A percentile compares a stretch with the other conserved stretches of the same genome.
Conservation (phyloP, 2,329 filamentous ascomycete species). For the Tolypocladium capitatum region DNA sequence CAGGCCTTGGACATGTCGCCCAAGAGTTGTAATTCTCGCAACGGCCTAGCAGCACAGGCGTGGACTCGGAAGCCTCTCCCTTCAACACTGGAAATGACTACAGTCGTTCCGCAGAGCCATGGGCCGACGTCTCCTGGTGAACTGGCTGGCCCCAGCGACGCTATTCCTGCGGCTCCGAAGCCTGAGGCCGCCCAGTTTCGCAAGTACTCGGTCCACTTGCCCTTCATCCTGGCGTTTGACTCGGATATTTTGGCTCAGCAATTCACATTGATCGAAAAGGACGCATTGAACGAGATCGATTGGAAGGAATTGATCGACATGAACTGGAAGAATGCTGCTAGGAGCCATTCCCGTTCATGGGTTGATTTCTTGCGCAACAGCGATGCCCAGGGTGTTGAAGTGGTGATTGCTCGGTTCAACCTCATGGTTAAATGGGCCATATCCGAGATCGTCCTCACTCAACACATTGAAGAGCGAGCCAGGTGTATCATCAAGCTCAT, state of each 20-base stretch:
- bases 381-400: conserved; percentile 63
- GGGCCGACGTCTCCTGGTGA: conserved; percentile 5
- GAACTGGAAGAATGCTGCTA: conserved; percentile 60
- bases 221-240: conserved; percentile 71
- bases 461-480: conserved; percentile 57
- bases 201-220: conserved; percentile 48
- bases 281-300: conserved; percentile 73
- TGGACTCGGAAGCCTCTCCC: conserved; percentile 12
- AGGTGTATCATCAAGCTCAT: conserved; percentile 69
- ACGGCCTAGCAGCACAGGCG: neutral
- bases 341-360: conserved; percentile 59
- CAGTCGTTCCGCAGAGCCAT: conserved; percentile 25
- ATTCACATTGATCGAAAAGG: conserved; percentile 76
- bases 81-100: conserved; percentile 35
- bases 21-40: neutral
- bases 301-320: conserved; percentile 81
- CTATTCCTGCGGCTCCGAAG: conserved; percentile 21
- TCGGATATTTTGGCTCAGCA: conserved; percentile 69
- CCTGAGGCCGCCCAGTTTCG: conserved; percentile 15
- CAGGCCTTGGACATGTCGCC: conserved; percentile 25
- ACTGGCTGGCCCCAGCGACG: conserved; percentile 20
- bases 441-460: conserved; percentile 65
- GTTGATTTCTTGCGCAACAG: conserved; percentile 65
- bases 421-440: conserved; percentile 80
- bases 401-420: conserved; percentile 78